Base-by-base conservation (phyloP, 331 rosid species). In the Rhamnella rubrinervis region DNA sequence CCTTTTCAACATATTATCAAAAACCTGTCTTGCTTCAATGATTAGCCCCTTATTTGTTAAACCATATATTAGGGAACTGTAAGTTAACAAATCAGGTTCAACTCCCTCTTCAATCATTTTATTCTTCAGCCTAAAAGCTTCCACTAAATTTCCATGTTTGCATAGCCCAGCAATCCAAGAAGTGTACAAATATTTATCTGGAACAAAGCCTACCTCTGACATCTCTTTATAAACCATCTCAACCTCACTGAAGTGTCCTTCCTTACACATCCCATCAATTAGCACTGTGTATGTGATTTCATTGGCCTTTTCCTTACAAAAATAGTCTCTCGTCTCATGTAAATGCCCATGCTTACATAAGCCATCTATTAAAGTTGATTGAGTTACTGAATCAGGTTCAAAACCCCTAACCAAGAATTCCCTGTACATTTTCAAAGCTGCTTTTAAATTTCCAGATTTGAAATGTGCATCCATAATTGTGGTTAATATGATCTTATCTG, bases 121-220 rank as follows among this genome's bases (percentile, higher is more conserved):
- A 68, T 63, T 81, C 76, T 81, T 76, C 20, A 81, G 66, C 50
- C 60, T 19, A 63, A 81, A 81, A 63, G 82, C 82, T 62, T 81
- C 81, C 4, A 77, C 55, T 75, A 81, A 74, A 28, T 77, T n/a
- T 57, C 85, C 85, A 37, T 81, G 78, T 56, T 68, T 72, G 72
- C 85, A 81, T 7, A 81, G 76, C 25, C 58, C 79, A 17, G 85
- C 76, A 59, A 81, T 76, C 85, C 79, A 81, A 7, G 85, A 76
- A 51, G 85, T 81, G 60, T 81, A 81, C 23, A 53, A 61, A 50
- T 58, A 72, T 59, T 76, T 81, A 75, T 81, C 81, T 0, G 74
- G 79, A 72, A 69, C 59, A 68, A 81, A 67, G 53, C 85, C 85
- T 28, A 64, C 75, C 26, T 81, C 73, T 2, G 65, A 72, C 82